Percentiles rank a stretch among this genome's conserved stretches.
These are phyloP conservation scores for Sphaerostilbella broomeana DNA, from an alignment of 2,329 filamentous ascomycete genomes.

Conservation along the genomic window DNA sequence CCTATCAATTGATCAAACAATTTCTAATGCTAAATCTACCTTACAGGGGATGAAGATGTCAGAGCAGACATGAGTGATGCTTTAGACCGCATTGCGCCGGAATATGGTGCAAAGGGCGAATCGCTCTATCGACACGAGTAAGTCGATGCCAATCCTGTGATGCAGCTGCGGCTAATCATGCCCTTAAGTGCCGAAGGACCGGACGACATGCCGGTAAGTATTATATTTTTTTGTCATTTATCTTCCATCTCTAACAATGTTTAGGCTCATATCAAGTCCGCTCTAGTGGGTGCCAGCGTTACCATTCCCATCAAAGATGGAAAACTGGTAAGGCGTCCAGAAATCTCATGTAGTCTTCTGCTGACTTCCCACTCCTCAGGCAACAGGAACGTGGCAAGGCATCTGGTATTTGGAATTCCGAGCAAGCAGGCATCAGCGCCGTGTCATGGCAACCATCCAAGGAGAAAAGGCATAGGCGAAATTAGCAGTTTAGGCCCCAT, in stretches of 20 bases:
- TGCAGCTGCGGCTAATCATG: background rate
- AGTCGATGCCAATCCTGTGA: constrained; percentile 13
- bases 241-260: background rate
- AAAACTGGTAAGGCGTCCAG: constrained; percentile 49
- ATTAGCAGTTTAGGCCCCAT: no score
- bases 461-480: constrained; percentile 59
- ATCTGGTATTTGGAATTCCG: constrained; percentile 96
- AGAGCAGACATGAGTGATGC: constrained; percentile 89
- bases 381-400: constrained; percentile 70
- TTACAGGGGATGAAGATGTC: constrained; percentile 65
- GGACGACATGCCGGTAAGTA: constrained; percentile 83
- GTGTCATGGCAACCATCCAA: constrained; percentile 88
- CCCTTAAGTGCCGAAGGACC: constrained; percentile 66
- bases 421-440: constrained; percentile 65
- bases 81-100: constrained; percentile 81
- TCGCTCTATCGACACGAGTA: constrained; percentile 69
- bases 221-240: background rate
- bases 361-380: no score
- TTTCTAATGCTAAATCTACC: background rate
- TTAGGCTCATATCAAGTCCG: constrained; percentile 86
- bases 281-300: constrained; percentile 80
- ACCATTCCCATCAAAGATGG: constrained; percentile 89
- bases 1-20: no score
- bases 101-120: constrained; percentile 62
- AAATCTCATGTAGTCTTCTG: no score